These are phyloP conservation scores for Globisporangium mamillatum DNA, from an alignment of 352 stramenopile genomes.

Conservation along the genomic window DNA sequence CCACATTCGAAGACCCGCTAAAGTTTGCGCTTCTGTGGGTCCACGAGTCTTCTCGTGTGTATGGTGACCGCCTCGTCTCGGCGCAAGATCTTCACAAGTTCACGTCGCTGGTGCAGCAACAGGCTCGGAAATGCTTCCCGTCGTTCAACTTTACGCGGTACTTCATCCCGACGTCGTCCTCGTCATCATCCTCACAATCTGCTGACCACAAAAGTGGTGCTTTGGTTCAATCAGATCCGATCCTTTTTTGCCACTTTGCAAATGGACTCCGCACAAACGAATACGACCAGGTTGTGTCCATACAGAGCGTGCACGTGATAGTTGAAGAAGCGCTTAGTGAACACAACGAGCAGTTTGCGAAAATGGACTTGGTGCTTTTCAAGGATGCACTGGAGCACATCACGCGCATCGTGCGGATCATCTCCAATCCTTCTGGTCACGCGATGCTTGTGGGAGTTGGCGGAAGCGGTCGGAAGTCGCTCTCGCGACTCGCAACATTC, in stretches of 20 bases:
- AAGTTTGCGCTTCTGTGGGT: constrained; percentile 94
- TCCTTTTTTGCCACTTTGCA: constrained; percentile 94
- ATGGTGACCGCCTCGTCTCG: constrained; percentile 91
- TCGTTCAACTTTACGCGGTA: constrained; percentile 88
- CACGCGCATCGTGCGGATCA: constrained; percentile 92
- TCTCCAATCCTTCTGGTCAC: constrained; percentile 92
- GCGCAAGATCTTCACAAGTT: constrained; percentile 83
- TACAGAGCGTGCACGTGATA: constrained; percentile 54
- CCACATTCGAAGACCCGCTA: constrained; percentile 79
- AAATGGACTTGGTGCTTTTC: constrained; percentile 96
- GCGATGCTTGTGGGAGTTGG: constrained; percentile 93
- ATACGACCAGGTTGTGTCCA: constrained; percentile 90
- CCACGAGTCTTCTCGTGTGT: constrained; percentile 96
- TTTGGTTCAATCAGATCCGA: constrained; percentile 57
- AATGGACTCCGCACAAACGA: constrained; percentile 83
- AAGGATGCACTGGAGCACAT: constrained; percentile 95
- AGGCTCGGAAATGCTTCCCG: constrained; percentile 92
- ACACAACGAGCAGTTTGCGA: constrained; percentile 91
- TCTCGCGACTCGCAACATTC: constrained; percentile 89
- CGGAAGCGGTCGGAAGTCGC: constrained; percentile 92
- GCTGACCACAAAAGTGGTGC: constrained; percentile 10
- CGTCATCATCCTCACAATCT: constrained; percentile 15
- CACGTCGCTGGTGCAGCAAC: constrained; percentile 83
- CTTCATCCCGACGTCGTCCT: constrained; percentile 63
- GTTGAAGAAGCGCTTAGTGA: constrained; percentile 90